Percentiles rank a stretch among this genome's conserved stretches.
Evolutionary conservation across 371 early-diverging fungal species (phyloP).

Genomic region (Mucor saturninus): DNA sequence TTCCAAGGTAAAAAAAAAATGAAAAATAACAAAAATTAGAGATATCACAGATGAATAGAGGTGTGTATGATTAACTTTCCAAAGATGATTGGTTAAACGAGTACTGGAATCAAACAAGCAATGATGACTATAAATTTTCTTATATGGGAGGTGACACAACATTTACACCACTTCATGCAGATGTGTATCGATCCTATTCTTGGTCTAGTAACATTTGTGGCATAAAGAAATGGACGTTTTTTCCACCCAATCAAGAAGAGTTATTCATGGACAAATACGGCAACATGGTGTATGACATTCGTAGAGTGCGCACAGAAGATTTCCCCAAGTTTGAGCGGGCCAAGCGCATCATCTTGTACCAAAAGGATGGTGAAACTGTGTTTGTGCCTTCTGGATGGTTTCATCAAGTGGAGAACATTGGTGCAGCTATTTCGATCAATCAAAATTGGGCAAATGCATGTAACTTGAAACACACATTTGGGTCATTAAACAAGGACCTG

Average conservation of each 20-base stretch:
- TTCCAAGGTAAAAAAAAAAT: conserved; percentile 48
- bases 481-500: conserved; percentile 53
- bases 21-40: no score
- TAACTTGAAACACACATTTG: conserved; percentile 55
- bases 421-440: conserved; percentile 77
- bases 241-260: conserved; percentile 66
- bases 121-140: conserved; percentile 69
- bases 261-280: conserved; percentile 50
- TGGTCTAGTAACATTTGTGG: conserved; percentile 85
- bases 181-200: conserved; percentile 77
- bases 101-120: conserved; percentile 56
- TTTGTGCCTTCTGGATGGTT: conserved; percentile 82
- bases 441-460: conserved; percentile 75
- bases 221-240: conserved; percentile 72
- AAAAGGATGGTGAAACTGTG: conserved; percentile 67
- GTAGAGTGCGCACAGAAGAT: conserved; percentile 53
- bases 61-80: background rate
- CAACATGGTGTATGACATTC: conserved; percentile 63
- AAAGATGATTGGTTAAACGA: conserved; percentile 79
- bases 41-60: no score
- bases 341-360: conserved; percentile 53
- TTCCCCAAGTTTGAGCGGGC: conserved; percentile 62
- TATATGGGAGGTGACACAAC: conserved; percentile 76
- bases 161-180: conserved; percentile 80
- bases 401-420: conserved; percentile 74